Conservation (phyloP, 176 grass and related monocot genomes). For the Hyparrhenia diplandra region DNA sequence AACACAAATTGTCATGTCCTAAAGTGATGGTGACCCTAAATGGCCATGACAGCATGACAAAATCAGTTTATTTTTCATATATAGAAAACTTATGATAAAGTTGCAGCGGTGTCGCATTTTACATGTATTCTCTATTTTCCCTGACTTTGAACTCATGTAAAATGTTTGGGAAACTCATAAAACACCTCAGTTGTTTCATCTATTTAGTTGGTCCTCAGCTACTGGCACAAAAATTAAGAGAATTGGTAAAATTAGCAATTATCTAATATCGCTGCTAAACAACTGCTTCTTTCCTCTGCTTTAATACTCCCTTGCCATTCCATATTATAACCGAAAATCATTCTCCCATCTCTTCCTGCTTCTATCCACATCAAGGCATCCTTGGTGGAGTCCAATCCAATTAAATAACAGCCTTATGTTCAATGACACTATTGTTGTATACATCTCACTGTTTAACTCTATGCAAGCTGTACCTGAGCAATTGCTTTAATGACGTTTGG, state of each 20-base stretch:
- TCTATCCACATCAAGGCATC: background rate
- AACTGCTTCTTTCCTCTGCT: background rate
- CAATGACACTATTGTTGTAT: too few species aligned
- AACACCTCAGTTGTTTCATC: conserved; percentile 7
- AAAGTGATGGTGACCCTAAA: background rate
- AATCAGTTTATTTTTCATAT: background rate
- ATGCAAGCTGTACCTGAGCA: background rate
- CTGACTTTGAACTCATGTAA: background rate
- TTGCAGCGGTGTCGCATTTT: background rate
- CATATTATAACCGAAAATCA: background rate
- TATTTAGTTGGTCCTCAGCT: background rate
- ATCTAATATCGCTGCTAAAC: background rate
- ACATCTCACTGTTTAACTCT: background rate
- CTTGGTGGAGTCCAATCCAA: background rate
- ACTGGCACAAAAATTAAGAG: conserved; percentile 1
- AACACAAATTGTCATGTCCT: background rate
- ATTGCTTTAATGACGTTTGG: too few species aligned
- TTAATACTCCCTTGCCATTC: background rate
- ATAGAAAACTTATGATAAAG: background rate
- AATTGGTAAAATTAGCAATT: background rate
- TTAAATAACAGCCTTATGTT: conserved; percentile 13
- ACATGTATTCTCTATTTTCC: background rate
- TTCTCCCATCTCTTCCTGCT: background rate
- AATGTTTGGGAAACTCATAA: background rate
- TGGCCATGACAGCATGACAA: background rate